phyloP scores from a whole-genome alignment of 1,284 basidiomycete genomes.

The Heterobasidion annosum region DNA sequence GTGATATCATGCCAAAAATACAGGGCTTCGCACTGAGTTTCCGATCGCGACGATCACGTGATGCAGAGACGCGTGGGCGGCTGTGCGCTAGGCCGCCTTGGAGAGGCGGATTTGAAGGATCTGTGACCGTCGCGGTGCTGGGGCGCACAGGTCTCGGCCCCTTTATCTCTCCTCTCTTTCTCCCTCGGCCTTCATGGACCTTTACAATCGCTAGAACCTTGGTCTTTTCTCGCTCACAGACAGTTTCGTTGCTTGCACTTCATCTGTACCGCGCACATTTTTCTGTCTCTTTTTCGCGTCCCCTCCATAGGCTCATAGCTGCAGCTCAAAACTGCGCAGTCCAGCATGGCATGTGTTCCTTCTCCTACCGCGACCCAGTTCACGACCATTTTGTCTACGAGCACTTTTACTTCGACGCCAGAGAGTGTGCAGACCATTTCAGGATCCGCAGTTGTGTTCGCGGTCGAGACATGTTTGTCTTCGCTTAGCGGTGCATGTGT shows the following conservation, averaged over 20 bases:
- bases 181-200: background rate
- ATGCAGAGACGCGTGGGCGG: background rate
- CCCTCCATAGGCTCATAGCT: background rate
- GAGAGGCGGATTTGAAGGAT: background rate
- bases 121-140: background rate
- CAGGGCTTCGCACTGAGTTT: background rate
- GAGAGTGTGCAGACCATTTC: constrained; percentile 17
- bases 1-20: background rate
- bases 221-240: background rate
- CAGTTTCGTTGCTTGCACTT: background rate
- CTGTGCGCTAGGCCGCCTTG: too few relatives aligned
- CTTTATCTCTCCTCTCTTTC: background rate
- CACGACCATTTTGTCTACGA: constrained; percentile 22
- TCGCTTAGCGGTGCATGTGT: constrained; percentile 16
- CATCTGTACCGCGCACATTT: background rate
- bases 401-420: constrained; percentile 25
- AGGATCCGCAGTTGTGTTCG: constrained; percentile 18
- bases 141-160: background rate
- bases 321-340: constrained; percentile 1
- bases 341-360: constrained; percentile 18
- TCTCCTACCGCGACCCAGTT: constrained; percentile 28
- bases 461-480: constrained; percentile 21
- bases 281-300: background rate
- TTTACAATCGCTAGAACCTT: background rate
- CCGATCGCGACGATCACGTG: background rate